These are phyloP conservation scores for Dioszegia aurantiaca DNA, from an alignment of 768 basidiomycete genomes.

Conservation along the genomic window DNA sequence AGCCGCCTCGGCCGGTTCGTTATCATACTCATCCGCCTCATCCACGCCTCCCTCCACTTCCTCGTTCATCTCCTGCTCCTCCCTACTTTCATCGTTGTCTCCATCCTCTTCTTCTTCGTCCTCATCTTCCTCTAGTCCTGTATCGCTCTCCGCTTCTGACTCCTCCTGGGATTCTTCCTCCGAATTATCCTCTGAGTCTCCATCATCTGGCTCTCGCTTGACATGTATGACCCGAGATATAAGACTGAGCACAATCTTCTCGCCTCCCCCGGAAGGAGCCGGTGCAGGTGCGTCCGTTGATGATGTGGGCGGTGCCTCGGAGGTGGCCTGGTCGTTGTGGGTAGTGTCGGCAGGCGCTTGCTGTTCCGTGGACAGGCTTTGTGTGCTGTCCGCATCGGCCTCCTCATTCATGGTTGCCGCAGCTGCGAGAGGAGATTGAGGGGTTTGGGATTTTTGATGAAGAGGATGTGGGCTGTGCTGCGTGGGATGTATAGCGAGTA, in stretches of 20 bases:
- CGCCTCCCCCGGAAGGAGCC: background rate
- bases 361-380: too few species aligned
- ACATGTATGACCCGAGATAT: constrained; percentile 1
- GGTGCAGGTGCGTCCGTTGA: background rate
- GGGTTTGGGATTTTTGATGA: too few species aligned
- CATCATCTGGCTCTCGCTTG: background rate
- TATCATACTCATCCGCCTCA: background rate
- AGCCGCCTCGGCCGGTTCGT: background rate
- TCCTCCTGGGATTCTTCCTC: too few species aligned
- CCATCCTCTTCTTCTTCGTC: constrained; percentile 4
- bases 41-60: background rate
- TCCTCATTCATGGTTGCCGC: too few species aligned
- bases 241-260: constrained; percentile 15
- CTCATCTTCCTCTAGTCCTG: constrained; percentile 4
- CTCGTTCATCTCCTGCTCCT: background rate
- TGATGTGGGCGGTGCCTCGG: too few species aligned
- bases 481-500: too few species aligned
- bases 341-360: too few species aligned
- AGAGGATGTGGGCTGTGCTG: too few species aligned
- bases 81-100: constrained; percentile 2
- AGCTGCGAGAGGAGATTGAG: too few species aligned
- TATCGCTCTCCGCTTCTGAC: background rate
- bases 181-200: too few species aligned
- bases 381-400: too few species aligned
- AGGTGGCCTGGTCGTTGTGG: too few species aligned